Conservation (phyloP, 108 stramenopile species). For the Aureococcus anophagefferens region DNA sequence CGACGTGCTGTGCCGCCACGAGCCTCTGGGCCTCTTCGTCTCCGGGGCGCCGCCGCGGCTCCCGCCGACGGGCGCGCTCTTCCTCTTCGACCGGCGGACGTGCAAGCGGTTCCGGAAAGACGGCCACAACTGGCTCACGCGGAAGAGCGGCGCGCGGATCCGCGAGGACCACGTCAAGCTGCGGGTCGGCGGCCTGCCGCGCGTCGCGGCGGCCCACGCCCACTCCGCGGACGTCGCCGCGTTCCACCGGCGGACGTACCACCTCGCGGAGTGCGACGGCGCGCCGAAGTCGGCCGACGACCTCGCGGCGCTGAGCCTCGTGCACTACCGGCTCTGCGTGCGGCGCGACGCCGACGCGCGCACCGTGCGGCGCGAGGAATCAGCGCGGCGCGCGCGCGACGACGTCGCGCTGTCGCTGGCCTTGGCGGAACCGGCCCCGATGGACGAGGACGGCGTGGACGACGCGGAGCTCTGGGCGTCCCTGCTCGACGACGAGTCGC, state of each 20-base stretch:
- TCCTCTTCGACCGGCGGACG: conserved; percentile 20
- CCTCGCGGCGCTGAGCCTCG: background rate
- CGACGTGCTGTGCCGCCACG: background rate
- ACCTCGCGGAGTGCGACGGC: conserved; percentile 4
- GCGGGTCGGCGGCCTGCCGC: conserved; percentile 18
- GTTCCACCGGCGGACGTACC: conserved; percentile 30
- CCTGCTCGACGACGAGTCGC: too few species aligned
- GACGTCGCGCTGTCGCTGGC: too few species aligned
- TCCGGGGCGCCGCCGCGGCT: background rate
- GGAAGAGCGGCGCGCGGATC: conserved; percentile 10
- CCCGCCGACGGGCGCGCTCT: conserved; percentile 8
- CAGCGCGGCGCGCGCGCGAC: too few species aligned
- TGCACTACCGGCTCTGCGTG: background rate
- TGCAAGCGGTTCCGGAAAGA: conserved; percentile 25
- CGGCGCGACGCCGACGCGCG: too few species aligned
- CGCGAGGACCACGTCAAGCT: conserved; percentile 35
- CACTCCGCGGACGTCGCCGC: conserved; percentile 6
- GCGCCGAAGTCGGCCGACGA: background rate
- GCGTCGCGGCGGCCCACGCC: conserved; percentile 27
- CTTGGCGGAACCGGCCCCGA: too few species aligned
- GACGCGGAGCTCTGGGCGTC: too few species aligned
- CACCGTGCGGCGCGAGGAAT: too few species aligned
- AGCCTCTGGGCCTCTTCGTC: background rate
- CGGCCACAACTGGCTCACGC: conserved; percentile 20
- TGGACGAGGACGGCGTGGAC: too few species aligned